A percentile compares a stretch with the other conserved stretches of the same genome.
phyloP scores from a whole-genome alignment of 176 grass and related monocot species.

The Panicum miliaceum region DNA sequence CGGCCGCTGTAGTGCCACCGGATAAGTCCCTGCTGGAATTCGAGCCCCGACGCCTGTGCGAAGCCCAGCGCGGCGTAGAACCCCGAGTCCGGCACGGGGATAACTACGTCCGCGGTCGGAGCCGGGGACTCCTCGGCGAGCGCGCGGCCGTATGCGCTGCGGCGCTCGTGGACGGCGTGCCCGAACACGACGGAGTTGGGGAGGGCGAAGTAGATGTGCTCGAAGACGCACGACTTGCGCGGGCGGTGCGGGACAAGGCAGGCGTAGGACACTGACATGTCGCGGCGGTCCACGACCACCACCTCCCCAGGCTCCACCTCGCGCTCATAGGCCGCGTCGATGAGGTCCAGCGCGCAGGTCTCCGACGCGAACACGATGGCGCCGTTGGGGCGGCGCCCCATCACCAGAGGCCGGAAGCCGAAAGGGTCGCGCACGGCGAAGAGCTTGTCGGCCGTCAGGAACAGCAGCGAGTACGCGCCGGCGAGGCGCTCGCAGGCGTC shows the following conservation, averaged over 20 bases:
- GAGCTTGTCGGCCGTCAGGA: slow-evolving; percentile 82
- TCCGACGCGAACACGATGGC: slow-evolving; percentile 89
- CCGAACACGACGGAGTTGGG: slow-evolving; percentile 87
- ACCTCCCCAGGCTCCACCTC: slow-evolving; percentile 92
- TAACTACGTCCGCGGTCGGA: slow-evolving; percentile 78
- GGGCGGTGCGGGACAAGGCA: slow-evolving; percentile 77
- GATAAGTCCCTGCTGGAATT: slow-evolving; percentile 94
- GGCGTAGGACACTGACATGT: slow-evolving; percentile 66
- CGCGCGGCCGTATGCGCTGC: slow-evolving; percentile 72
- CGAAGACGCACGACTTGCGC: slow-evolving; percentile 86
- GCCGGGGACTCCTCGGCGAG: slow-evolving; percentile 90
- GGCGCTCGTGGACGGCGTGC: slow-evolving; percentile 70
- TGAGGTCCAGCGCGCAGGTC: slow-evolving; percentile 92
- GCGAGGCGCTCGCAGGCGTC: slow-evolving; percentile 74
- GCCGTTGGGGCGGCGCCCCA: slow-evolving; percentile 80
- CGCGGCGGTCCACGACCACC: slow-evolving; percentile 68
- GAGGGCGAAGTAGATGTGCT: slow-evolving; percentile 93
- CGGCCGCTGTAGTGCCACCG: slow-evolving; percentile 91
- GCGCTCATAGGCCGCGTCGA: slow-evolving; percentile 73
- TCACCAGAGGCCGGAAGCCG: slow-evolving; percentile 89
- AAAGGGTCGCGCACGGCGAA: slow-evolving; percentile 82
- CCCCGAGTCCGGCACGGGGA: slow-evolving; percentile 91
- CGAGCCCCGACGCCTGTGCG: slow-evolving; percentile 62
- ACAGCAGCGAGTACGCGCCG: slow-evolving; percentile 87
- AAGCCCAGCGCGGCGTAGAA: slow-evolving; percentile 92